These are phyloP conservation scores for Hordeum pubiflorum DNA, from an alignment of 202 grass and related monocot species.

Conservation along the genomic window DNA sequence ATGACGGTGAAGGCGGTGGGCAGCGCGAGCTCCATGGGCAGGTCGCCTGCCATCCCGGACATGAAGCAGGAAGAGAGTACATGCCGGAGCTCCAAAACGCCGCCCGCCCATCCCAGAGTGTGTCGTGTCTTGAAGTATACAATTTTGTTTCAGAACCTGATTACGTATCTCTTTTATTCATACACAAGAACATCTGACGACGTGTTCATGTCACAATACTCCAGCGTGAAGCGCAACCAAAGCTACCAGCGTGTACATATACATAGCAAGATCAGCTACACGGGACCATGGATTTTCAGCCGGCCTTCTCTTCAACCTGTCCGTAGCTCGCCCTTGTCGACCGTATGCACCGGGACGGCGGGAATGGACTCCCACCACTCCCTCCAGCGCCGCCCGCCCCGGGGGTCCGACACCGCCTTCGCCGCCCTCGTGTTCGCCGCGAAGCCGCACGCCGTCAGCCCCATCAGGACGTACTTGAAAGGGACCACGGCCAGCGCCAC, in stretches of 20 bases:
- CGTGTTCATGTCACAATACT: neutral
- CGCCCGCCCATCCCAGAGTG: too few species aligned
- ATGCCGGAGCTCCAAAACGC: too few species aligned
- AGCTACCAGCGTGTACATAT: neutral
- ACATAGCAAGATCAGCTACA: neutral
- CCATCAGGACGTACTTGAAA: conserved; percentile 62
- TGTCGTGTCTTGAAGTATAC: too few species aligned
- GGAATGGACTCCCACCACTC: conserved; percentile 98
- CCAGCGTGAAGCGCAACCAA: too few species aligned
- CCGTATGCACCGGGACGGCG: conserved; percentile 44
- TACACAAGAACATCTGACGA: neutral
- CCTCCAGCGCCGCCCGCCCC: conserved; percentile 53
- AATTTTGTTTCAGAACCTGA: neutral
- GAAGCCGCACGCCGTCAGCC: conserved; percentile 14
- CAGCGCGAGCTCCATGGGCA: too few species aligned
- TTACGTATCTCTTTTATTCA: neutral
- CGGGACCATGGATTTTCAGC: neutral
- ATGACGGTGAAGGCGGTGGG: too few species aligned
- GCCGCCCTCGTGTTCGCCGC: conserved; percentile 21
- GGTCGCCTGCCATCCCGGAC: too few species aligned
- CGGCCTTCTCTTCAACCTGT: neutral
- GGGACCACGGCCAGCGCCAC: conserved; percentile 47
- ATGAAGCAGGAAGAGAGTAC: too few species aligned
- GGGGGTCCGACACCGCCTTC: conserved; percentile 40
- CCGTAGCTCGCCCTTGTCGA: conserved; percentile 20